Conservation (phyloP, 1,139 yeast species). For the Protomyces gravidus region DNA sequence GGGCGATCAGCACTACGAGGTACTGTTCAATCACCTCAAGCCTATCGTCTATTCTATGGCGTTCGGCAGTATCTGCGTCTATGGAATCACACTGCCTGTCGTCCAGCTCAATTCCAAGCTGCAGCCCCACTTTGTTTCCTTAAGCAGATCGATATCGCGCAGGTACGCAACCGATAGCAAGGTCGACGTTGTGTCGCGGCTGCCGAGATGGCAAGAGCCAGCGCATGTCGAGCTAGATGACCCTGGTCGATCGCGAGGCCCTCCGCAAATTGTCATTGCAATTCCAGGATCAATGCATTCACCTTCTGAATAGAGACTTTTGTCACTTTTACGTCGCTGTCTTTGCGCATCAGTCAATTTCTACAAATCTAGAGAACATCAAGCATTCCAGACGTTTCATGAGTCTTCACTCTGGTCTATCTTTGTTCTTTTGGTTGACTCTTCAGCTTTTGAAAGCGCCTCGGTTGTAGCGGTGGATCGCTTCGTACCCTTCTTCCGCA, state of each 20-base stretch:
- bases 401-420: too few species aligned
- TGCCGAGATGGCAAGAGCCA: not conserved
- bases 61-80: slow-evolving; percentile 38
- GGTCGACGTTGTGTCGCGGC: not conserved
- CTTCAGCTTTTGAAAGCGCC: not conserved
- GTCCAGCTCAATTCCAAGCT: slow-evolving; percentile 21
- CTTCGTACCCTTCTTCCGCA: slow-evolving; percentile 30
- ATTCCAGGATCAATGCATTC: too few species aligned
- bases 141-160: not conserved
- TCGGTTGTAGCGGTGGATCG: not conserved
- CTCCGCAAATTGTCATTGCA: too few species aligned
- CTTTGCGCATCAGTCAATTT: not conserved
- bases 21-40: slow-evolving; percentile 33
- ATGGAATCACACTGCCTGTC: slow-evolving; percentile 39
- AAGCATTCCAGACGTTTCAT: not conserved
- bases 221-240: too few species aligned
- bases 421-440: slow-evolving; percentile 1
- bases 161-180: not conserved
- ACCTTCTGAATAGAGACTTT: too few species aligned
- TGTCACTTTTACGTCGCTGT: too few species aligned
- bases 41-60: slow-evolving; percentile 39
- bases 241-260: too few species aligned
- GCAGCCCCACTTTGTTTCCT: not conserved
- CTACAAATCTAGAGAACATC: not conserved
- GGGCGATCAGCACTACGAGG: slow-evolving; percentile 27